Base-by-base conservation (phyloP, 2,329 filamentous ascomycete genomes). In the Ophiostoma australiae region DNA sequence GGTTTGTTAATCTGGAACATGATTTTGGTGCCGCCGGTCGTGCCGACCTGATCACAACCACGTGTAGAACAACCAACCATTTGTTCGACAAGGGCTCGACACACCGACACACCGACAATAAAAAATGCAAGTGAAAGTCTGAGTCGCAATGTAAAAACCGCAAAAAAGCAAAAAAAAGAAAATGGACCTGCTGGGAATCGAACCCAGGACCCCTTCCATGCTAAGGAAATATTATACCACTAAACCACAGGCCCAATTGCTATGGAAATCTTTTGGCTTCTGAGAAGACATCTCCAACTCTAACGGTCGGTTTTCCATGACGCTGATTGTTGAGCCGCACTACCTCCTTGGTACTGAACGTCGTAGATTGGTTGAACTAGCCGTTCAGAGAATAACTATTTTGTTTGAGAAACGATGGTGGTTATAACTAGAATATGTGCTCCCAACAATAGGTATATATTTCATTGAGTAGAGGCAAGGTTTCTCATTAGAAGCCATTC, bases 141-240 rank as follows among this genome's bases (percentile, higher is more conserved):
- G n/a, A n/a, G n/a, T n/a, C n/a, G n/a, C n/a, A n/a, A n/a, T n/a
- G n/a, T n/a, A 31, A 31, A 31, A 31, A 31, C 27, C 27, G 1
- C 27, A 31, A 31, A 31, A 31, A 31, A n/a, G n/a, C n/a, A n/a
- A n/a, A n/a, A n/a, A n/a, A n/a, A n/a, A n/a, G n/a, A n/a, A n/a
- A n/a, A n/a, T n/a, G 52, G 52, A 58, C 52, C 52, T 58, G 52
- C 52, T 58, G 44, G 44, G 44, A 48, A 48, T 48, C 44, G 44
- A 48, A 48, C 44, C 44, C 44, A 48, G 44, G 44, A 48, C 44
- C 44, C 44, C 44, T 48, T 48, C 44, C 44, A 48, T 48, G 44
- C 44, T 48, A 48, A 48, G 44, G 44, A 48, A 48, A 48, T 48
- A 48, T 48, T 48, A 48, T 48, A 48, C 44, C 44, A 48, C 44